Conservation (phyloP, 192 early-diverging fungal species). For the Allomyces arbusculus region DNA sequence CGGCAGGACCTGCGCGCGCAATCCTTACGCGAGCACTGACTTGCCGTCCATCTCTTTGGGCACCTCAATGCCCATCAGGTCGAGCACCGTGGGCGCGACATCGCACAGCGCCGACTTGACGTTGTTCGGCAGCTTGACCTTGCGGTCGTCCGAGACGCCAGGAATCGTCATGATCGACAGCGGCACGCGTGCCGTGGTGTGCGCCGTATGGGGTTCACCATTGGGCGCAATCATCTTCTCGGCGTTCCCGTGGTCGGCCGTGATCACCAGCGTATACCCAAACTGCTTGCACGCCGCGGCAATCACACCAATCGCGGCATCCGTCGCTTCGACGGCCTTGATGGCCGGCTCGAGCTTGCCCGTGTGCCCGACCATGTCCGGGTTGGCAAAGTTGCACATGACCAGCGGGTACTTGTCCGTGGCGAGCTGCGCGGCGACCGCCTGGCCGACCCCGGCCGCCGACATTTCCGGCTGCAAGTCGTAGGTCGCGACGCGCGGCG, state of each 20-base stretch:
- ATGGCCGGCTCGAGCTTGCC: conserved; percentile 81
- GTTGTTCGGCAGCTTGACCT: conserved; percentile 26
- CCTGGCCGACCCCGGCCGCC: conserved; percentile 65
- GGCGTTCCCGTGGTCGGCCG: conserved; percentile 97
- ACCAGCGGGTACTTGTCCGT: conserved; percentile 72
- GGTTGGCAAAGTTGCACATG: conserved; percentile 99
- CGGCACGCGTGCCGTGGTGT: conserved; percentile 77
- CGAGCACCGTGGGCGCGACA: conserved; percentile 89
- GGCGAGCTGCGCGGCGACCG: conserved; percentile 64
- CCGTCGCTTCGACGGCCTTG: conserved; percentile 82
- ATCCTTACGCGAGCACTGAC: conserved; percentile 30
- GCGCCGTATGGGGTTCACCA: conserved; percentile 82
- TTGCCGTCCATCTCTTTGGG: conserved; percentile 92
- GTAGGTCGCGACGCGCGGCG: conserved; percentile 94
- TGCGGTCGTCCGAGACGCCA: conserved; percentile 45
- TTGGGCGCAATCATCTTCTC: conserved; percentile 92
- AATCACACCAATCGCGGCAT: conserved; percentile 82
- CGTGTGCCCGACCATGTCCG: conserved; percentile 95
- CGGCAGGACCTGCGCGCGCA: too few relatives aligned
- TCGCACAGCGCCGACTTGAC: conserved; percentile 66
- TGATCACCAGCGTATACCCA: conserved; percentile 82
- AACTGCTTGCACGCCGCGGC: conserved; percentile 76
- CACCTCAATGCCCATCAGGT: conserved; percentile 71
- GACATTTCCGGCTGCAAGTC: conserved; percentile 94
- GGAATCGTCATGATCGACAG: conserved; percentile 20